These are phyloP conservation scores for Chlorella vulgaris DNA, from an alignment of 139 green algal genomes.

Conservation along the genomic window DNA sequence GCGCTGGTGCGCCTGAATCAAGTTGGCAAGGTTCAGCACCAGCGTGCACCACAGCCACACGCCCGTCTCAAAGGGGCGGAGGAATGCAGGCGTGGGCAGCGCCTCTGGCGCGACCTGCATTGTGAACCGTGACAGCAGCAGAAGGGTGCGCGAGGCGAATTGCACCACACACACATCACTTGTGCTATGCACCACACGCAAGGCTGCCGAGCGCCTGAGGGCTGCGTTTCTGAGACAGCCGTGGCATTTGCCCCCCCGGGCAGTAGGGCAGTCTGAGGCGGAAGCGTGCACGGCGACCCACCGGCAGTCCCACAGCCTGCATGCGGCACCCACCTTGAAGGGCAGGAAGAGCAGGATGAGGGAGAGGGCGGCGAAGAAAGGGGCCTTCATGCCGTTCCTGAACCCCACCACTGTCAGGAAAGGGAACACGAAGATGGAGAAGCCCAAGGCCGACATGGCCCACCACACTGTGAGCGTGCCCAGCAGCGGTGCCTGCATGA, in stretches of 20 bases:
- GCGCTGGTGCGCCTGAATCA: not conserved
- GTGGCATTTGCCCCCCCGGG: too few species aligned
- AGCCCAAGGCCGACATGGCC: slow-evolving; percentile 6
- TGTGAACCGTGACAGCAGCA: not conserved
- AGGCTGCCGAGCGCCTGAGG: too few species aligned
- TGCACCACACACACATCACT: not conserved
- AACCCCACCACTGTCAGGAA: slow-evolving; percentile 26
- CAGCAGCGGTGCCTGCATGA: slow-evolving; percentile 10
- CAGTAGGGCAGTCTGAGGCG: too few species aligned
- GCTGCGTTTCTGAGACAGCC: too few species aligned
- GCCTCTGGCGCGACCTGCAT: slow-evolving; percentile 1
- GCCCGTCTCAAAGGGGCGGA: slow-evolving; percentile 13
- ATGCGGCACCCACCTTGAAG: slow-evolving; percentile 16
- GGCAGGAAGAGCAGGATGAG: slow-evolving; percentile 9
- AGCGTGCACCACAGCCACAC: slow-evolving; percentile 22
- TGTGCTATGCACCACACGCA: too few species aligned
- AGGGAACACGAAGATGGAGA: slow-evolving; percentile 13
- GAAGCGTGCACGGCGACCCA: too few species aligned
- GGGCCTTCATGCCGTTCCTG: not conserved
- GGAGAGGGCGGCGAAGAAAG: not conserved
- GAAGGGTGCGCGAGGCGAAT: too few species aligned
- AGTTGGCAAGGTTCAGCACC: not conserved
- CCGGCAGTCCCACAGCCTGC: too few species aligned
- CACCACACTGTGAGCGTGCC: slow-evolving; percentile 18
- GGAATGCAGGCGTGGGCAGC: not conserved